Evolutionary conservation across 2,329 filamentous ascomycete genomes (phyloP), one percentile per base, ranked within the genome.

Genomic region (Talaromyces sp.): DNA sequence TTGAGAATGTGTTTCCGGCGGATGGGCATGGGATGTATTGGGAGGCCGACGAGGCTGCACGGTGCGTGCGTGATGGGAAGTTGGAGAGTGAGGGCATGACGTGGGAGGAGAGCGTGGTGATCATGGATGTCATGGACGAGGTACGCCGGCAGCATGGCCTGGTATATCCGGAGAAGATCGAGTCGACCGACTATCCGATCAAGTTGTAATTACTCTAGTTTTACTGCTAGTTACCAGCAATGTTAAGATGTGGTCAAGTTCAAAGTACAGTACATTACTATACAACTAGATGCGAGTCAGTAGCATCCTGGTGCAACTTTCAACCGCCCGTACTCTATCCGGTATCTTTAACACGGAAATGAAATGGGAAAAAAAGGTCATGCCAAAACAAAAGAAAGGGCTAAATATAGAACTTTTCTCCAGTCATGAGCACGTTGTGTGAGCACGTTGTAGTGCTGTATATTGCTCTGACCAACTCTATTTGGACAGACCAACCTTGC

Each of bases 21-120:
- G 76, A 80, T 66, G 91, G 90, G 11, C 88, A 91, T 65, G 91
- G 91, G 55, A 95, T 96, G 90, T 95, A 91, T 77, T 93, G 88
- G 88, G 89, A 93, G 73, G 90, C 90, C 1, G 90, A 93, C 72
- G 90, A 91, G 78, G 88, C 85, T 65, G 90, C 88, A 29, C 81
- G 87, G 52, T 90, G 89, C 66, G 71, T 96, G 60, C 81, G 88
- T 50, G 91, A 95, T 71, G 90, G 91, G 24, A 86, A 86, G 76
- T 83, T 87, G 69, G 88, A 96, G 80, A 91, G 90, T 71, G 81
- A 83, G 54, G 82, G 82, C 13, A 77, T 95, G 75, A 85, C 87
- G 21, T 84, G 85, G 80, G 82, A 85, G 52, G 92, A 96, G 82
- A 93, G 89, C 70, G 80, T 96, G 58, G 82, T 87, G 55, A 91